Evolutionary conservation across 805 yeast species (phyloP), one percentile per base, ranked within the genome.

Genomic region (Metschnikowia amazonensis): DNA sequence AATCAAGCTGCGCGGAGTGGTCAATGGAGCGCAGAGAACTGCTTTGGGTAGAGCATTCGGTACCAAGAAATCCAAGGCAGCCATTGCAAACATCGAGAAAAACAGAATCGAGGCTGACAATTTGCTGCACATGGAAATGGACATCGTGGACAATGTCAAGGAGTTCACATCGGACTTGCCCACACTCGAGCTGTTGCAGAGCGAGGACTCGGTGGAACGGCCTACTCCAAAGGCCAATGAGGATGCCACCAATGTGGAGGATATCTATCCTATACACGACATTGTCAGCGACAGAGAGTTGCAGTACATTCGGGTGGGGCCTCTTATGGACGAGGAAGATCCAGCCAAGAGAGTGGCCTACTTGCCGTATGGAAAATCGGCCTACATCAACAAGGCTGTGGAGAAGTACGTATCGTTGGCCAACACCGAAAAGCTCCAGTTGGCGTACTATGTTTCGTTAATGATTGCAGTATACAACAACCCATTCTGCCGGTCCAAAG

Each of bases 21-120:
- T 70, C 50, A 67, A 75, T 56, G 70, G 76, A 47, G 69, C 74
- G 14, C 88, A 87, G 67, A 79, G 97, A 63, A 86, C 80, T 46
- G 85, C 88, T 1, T 76, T 94, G 60, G 99, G 99, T 60, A 92
- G 89, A 67, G 95, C 94, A 2, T 94, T 94, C 58, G 99, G 99
- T 76, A 92, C 99, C 47, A 90, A 87, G 70, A 90, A 82, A 70
- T 97, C 97, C 51, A 92, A 89, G 71, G 85, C 88, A 57, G 95
- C 95, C 29, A 86, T 94, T 59, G 70, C 79, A 42, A 92, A 84
- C 62, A 67, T 81, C 58, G 94, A 84, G 59, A 81, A 85, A 64
- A 94, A 94, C 68, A 77, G 86, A 57, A 82, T 94, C 60, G 97
- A 94, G 62, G 77, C 96, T 2, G 95, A 81, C 43, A 79, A 82